A percentile compares a stretch with the other conserved stretches of the same genome.
Conservation (phyloP, 108 stramenopile genomes). For the Stephanodiscus triporus region DNA sequence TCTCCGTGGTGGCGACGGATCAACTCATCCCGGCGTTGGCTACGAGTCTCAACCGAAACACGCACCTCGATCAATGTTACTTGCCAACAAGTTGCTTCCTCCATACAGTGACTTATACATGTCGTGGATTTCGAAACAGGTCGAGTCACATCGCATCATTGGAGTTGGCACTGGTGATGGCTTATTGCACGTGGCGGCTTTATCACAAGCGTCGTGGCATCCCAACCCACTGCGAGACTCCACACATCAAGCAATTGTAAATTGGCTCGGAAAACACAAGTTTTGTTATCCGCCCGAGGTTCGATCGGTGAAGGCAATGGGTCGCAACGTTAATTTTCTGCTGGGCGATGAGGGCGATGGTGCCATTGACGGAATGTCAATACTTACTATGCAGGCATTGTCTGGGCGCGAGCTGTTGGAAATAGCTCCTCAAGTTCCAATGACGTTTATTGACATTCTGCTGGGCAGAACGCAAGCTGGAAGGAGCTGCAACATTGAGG, state of each 20-base stretch:
- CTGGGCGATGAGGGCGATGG: conserved; percentile 17
- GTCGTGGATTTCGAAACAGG: conserved; percentile 17
- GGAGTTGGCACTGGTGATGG: conserved; percentile 6
- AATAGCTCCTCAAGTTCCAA: conserved; percentile 12
- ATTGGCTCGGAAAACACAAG: conserved; percentile 26
- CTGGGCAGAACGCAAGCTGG: neutral
- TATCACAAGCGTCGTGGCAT: conserved; percentile 23
- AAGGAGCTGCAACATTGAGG: neutral
- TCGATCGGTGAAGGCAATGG: conserved; percentile 29
- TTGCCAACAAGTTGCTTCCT: conserved; percentile 19
- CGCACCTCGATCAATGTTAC: conserved; percentile 8
- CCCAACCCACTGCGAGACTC: conserved; percentile 34
- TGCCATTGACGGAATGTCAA: neutral
- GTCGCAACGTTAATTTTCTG: conserved; percentile 26
- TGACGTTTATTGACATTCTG: conserved; percentile 10
- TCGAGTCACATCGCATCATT: neutral
- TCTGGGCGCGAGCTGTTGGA: conserved; percentile 30
- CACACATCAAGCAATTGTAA: conserved; percentile 21
- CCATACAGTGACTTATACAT: conserved; percentile 33
- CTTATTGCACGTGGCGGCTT: conserved; percentile 35
- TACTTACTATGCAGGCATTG: conserved; percentile 17
- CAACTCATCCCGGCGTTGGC: conserved; percentile 35
- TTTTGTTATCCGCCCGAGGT: conserved; percentile 34
- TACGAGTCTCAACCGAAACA: conserved; percentile 24
- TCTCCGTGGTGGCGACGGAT: conserved; percentile 41